A percentile compares a stretch with the other conserved stretches of the same genome.
These are phyloP conservation scores for Arxiozyma slooffiae DNA, from an alignment of 1,139 yeast genomes.

Conservation along the genomic window DNA sequence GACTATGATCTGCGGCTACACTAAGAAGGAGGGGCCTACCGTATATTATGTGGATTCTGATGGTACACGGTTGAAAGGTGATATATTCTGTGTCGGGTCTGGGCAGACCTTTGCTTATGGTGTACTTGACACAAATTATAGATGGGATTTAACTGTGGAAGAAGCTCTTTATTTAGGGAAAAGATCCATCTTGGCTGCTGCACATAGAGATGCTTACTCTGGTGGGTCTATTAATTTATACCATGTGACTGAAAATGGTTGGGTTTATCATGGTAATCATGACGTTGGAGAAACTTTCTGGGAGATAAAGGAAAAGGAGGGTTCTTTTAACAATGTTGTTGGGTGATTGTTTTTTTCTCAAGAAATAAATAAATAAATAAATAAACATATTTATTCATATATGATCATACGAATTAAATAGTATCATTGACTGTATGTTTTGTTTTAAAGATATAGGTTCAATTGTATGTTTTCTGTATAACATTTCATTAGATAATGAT, in stretches of 20 bases:
- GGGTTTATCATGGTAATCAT: constrained; percentile 92
- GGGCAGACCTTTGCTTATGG: constrained; percentile 99
- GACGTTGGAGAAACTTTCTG: constrained; percentile 88
- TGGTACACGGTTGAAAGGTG: constrained; percentile 93
- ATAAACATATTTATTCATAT: constrained; percentile 2
- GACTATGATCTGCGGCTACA: constrained; percentile 96
- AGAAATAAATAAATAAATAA: not conserved
- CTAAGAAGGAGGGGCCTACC: constrained; percentile 90
- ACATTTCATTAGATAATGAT: not conserved
- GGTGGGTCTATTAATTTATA: constrained; percentile 94
- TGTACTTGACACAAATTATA: constrained; percentile 84
- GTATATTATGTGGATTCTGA: constrained; percentile 95
- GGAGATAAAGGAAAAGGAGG: constrained; percentile 81
- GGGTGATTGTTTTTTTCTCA: constrained; percentile 36
- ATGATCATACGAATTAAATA: not conserved
- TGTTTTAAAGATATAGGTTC: not conserved
- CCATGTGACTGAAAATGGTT: constrained; percentile 87
- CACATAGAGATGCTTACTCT: constrained; percentile 96
- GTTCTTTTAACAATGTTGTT: constrained; percentile 82
- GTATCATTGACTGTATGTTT: not conserved
- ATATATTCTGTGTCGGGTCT: constrained; percentile 93
- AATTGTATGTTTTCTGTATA: not conserved
- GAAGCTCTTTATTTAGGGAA: constrained; percentile 92
- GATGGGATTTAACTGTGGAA: constrained; percentile 82
- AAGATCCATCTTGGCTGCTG: constrained; percentile 92